Evolutionary conservation across 345 rosid genomes (phyloP), one percentile per base, ranked within the genome.

Genomic region (Syzygium oleosum): DNA sequence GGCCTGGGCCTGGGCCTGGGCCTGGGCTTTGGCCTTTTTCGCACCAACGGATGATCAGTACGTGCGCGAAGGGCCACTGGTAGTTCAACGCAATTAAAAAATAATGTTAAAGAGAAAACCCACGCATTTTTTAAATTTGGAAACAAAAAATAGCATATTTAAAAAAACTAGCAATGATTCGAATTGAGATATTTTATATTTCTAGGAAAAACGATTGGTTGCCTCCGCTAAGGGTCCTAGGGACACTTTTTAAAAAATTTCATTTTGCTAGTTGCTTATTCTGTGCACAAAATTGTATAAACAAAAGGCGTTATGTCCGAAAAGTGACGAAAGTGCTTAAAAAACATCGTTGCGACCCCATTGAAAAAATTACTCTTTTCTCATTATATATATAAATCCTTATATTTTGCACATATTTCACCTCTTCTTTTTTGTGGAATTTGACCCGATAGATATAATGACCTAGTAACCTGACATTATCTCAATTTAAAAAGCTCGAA

Each of bases 171-270:
- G 73, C 73, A 13, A 13, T 0, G 38, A 3, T n/a, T 14, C 0
- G 3, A 61, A 61, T n/a, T 0, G 73, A 61, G 13, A 14, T n/a
- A n/a, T 0, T 61, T 61, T 6, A 61, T 61, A 3, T 61, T n/a
- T 61, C 38, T n/a, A n/a, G 2, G 27, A 0, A 14, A n/a, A 61
- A 22, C 25, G 59, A 21, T 55, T 55, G 3, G 9, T 55, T 55
- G 9, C 59, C 27, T 55, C 19, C 22, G 4, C 11, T 55, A 22
- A 68, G 3, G 23, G 41, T 31, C 23, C 11, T 68, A 0, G 0
- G 46, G 13, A 31, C 0, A 0, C 2, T 16, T 31, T 16, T 5
- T 3, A 31, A 68, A 0, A 0, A 17, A 16, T 31, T 31, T 31
- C 3, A 2, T 65, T 65, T 31, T 0, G 78, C 22, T 0, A 0